Base-by-base conservation (phyloP, 2,329 filamentous ascomycete genomes). In the Nannizziopsis arthrosporioides region DNA sequence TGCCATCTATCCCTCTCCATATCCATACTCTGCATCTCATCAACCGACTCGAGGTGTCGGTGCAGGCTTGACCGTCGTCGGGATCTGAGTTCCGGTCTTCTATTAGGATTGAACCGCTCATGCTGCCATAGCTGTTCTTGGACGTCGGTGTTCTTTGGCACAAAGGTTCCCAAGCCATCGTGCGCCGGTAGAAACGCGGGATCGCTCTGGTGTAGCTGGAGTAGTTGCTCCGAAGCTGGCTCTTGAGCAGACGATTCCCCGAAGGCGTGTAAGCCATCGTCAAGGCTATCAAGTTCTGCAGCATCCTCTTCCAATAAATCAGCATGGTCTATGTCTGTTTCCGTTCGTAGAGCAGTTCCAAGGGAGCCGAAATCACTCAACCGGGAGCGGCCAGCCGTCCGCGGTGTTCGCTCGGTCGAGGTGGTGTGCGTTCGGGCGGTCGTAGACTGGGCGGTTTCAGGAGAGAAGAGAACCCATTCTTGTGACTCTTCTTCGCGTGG, bases 401-500 rank as follows among this genome's bases (percentile, higher is more conserved):
- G 83, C 71, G 66, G 77, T 55, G 70, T 89, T 62, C 66, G 80
- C 70, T 69, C 76, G 60, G 65, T 85, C 63, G 63, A 78, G 41
- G 80, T 79, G 34, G 85, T 80, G 51, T 76, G 80, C 39, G 81
- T 85, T 45, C 81, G 75, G 53, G 83, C 81, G 4, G 80, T 80
- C 9, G 75, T 75, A 15, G 84, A 82, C 6, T 14, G 18, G 12
- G 51, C 49, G 27, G 44, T 5, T 27, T 55, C 48, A 1, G 86
- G 86, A 6, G 88, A 85, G 72, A 98, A 98, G 55, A 98, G 79
- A 47, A 96, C 84, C 92, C 92, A 98, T 76, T 94, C 90, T 66
- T 92, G 84, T 10, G 85, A 83, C 55, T 89, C 83, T 52, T 85
- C 80, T 51, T 80, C 68, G 38, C 68, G 61, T 15, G 70, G 66